Percentiles rank a stretch among this genome's conserved stretches.
Conservation (phyloP, 1,284 basidiomycete species). For the Lentinula novae-zelandiae region DNA sequence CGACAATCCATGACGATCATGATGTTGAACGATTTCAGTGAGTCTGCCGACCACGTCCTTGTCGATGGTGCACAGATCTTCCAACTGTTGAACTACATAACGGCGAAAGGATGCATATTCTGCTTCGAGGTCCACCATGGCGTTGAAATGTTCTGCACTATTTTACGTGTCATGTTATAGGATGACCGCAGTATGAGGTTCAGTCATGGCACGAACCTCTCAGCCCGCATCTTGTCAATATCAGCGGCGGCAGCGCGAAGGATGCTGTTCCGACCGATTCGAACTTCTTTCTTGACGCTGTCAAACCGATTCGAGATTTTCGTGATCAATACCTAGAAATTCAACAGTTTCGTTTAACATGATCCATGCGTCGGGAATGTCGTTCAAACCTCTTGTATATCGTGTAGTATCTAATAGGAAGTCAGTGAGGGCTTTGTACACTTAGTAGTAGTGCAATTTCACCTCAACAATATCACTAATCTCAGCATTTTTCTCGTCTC, state of each 20-base stretch:
- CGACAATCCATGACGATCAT: conserved; percentile 30
- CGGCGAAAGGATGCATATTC: conserved; percentile 31
- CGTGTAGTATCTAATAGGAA: conserved; percentile 1
- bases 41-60: neutral
- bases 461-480: conserved; percentile 8
- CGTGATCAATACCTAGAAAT: conserved; percentile 35
- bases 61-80: conserved; percentile 27
- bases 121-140: conserved; percentile 33
- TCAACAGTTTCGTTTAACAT: neutral
- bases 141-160: conserved; percentile 30
- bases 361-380: neutral
- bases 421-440: neutral
- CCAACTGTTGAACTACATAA: conserved; percentile 25
- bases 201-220: conserved; percentile 28
- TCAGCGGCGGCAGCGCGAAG: conserved; percentile 38
- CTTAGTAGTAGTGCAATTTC: neutral
- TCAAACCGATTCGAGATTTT: conserved; percentile 40
- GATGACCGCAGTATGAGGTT: conserved; percentile 14
- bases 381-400: conserved; percentile 5
- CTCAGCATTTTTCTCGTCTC: neutral
- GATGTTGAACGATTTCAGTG: conserved; percentile 20
- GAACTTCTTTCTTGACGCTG: conserved; percentile 36
- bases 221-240: conserved; percentile 31
- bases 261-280: conserved; percentile 35
- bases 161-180: conserved; percentile 6